Base-by-base conservation (phyloP, 225 moss, liverwort and hornwort species). In the Pseudisothecium myosuroides region DNA sequence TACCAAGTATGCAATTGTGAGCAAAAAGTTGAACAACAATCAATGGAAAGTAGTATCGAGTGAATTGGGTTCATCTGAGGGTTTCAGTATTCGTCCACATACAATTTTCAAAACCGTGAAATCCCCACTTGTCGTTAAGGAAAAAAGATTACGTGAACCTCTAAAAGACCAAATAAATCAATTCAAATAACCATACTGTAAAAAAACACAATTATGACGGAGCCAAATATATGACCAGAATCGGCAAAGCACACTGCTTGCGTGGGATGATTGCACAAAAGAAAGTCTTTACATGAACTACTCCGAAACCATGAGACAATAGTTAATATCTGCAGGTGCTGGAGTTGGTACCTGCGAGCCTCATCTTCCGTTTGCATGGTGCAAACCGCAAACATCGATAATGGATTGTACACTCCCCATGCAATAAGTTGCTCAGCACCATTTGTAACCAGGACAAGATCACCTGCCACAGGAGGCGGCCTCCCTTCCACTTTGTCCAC, bases 331-430 rank as follows among this genome's bases (percentile, higher is more conserved):
- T 61, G 47, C n/a, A 82, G 43, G 34, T 76, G 58, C 36, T 63
- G 9, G 56, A 71, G 54, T 55, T 28, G 20, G 63, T 88, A 95
- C 95, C 94, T 96, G 87, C 90, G 49, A 78, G 93, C 93, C 80
- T 98, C 95, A 78, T 94, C 92, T 81, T 95, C 96, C 78, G 94
- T 94, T 88, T 96, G 98, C 97, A 97, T 95, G 78, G 95, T 97
- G 72, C 95, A 89, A 68, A 97, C 95, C 72, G 94, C 92, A 87
- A 94, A 98, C 95, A 96, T 97, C n/a, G 97, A 97, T 37, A 87
- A 87, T 37, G 96, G 92, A 90, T 97, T 97, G 89, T 97, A 98
- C 55, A 98, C 76, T 67, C 97, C 96, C 98, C 96, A 96, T 27
- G 21, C 98, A 88, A 97, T 96, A 39, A 96, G 94, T 79, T 95